phyloP scores from a whole-genome alignment of 768 basidiomycete species.

The Chalciporus piperatus region DNA sequence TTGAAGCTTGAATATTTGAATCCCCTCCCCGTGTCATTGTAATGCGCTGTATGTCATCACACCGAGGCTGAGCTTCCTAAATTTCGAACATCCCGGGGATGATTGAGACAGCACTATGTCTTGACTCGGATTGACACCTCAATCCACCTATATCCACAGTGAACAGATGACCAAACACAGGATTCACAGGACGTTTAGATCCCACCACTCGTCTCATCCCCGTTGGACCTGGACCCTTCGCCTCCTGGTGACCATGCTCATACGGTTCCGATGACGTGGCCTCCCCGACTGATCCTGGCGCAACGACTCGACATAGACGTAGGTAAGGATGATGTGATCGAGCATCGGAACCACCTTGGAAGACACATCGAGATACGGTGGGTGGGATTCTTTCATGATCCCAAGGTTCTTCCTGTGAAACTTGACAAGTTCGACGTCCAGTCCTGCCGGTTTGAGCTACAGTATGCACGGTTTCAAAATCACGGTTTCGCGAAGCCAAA shows the following conservation, averaged over 20 bases:
- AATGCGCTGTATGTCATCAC: no score
- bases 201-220: background rate
- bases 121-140: no score
- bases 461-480: background rate
- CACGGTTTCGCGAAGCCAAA: background rate
- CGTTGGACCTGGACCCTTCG: background rate
- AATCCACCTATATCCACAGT: no score
- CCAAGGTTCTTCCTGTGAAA: constrained; percentile 26
- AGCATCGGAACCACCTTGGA: constrained; percentile 18
- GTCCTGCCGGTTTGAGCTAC: constrained; percentile 11
- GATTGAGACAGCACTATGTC: no score
- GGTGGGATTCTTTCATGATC: constrained; percentile 19
- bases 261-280: background rate
- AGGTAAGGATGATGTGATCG: constrained; percentile 28
- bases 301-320: constrained; percentile 26
- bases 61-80: no score
- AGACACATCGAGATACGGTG: constrained; percentile 27
- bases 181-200: background rate
- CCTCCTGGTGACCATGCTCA: background rate
- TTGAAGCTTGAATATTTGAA: no score
- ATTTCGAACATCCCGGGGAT: no score
- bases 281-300: constrained; percentile 14
- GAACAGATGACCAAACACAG: background rate
- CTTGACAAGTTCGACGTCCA: constrained; percentile 12
- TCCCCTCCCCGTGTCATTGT: no score